Evolutionary conservation across 2,329 filamentous ascomycete genomes (phyloP).

Genomic region (Talaromyces piceae): DNA sequence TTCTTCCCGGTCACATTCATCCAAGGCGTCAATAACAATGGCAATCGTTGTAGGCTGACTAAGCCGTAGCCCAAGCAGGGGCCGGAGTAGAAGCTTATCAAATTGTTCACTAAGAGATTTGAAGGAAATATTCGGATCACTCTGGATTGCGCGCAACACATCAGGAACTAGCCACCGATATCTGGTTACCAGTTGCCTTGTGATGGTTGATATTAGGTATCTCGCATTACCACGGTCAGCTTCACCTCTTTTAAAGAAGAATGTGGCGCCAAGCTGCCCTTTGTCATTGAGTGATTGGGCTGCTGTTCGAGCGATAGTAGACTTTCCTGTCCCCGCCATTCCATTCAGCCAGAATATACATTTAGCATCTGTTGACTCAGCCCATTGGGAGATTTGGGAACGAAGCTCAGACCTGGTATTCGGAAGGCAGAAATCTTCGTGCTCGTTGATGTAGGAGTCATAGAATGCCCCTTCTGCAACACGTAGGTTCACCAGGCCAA

Average conservation of each 20-base stretch:
- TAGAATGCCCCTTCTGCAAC: slow-evolving; percentile 15
- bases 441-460: slow-evolving; percentile 12
- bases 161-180: slow-evolving; percentile 19
- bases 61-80: slow-evolving; percentile 11
- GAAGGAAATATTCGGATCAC: slow-evolving; percentile 15
- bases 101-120: slow-evolving; percentile 21
- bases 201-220: slow-evolving; percentile 30
- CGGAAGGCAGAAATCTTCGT: slow-evolving; percentile 18
- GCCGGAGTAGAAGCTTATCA: slow-evolving; percentile 17
- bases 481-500: neutral
- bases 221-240: slow-evolving; percentile 26
- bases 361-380: slow-evolving; percentile 11
- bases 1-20: slow-evolving; percentile 21
- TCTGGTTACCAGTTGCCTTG: slow-evolving; percentile 19
- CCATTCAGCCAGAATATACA: slow-evolving; percentile 28
- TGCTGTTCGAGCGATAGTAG: slow-evolving; percentile 26
- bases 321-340: slow-evolving; percentile 7
- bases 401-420: slow-evolving; percentile 19
- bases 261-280: slow-evolving; percentile 28
- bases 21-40: slow-evolving; percentile 24
- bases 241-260: slow-evolving; percentile 40
- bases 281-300: slow-evolving; percentile 15
- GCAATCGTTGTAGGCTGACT: slow-evolving; percentile 8
- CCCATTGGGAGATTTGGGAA: slow-evolving; percentile 21
- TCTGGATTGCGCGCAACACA: slow-evolving; percentile 14